Conservation (phyloP, 2,329 filamentous ascomycete species). For the Diaporthe ampelina region DNA sequence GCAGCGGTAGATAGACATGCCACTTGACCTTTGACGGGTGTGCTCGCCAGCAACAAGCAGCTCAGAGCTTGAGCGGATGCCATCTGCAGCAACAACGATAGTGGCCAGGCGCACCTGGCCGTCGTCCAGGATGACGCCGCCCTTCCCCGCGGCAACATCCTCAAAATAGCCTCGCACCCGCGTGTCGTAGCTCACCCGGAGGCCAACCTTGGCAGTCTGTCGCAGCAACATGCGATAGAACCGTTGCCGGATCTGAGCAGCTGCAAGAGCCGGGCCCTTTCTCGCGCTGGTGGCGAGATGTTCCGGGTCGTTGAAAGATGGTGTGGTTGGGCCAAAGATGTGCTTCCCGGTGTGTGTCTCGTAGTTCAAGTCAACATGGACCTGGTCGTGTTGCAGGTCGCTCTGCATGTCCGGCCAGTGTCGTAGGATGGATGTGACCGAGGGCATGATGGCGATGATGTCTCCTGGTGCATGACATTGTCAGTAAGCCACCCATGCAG, state of each 20-base stretch:
- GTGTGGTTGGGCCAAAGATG: slow-evolving; percentile 12
- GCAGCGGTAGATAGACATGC: slow-evolving; percentile 21
- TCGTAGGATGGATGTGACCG: background rate
- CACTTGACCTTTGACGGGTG: slow-evolving; percentile 6
- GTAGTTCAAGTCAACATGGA: background rate
- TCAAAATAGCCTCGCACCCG: slow-evolving; percentile 49
- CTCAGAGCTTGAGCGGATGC: background rate
- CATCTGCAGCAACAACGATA: slow-evolving; percentile 6
- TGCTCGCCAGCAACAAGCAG: background rate
- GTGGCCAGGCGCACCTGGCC: background rate
- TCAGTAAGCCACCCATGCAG: too few species aligned
- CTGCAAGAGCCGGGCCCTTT: background rate
- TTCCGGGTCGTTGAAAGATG: slow-evolving; percentile 22
- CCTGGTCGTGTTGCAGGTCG: background rate
- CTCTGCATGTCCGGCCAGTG: slow-evolving; percentile 21
- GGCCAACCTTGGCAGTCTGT: slow-evolving; percentile 47
- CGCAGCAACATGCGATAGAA: slow-evolving; percentile 42
- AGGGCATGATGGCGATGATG: slow-evolving; percentile 21
- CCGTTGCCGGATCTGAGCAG: slow-evolving; percentile 20
- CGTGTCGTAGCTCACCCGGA: slow-evolving; percentile 49
- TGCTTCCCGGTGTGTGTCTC: slow-evolving; percentile 2
- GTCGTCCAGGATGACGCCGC: slow-evolving; percentile 6
- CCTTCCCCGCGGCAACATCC: slow-evolving; percentile 7
- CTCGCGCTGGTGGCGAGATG: background rate
- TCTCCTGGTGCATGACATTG: background rate